Conservation (phyloP, 768 basidiomycete species). For the Agaricus sinodeliciosus region DNA sequence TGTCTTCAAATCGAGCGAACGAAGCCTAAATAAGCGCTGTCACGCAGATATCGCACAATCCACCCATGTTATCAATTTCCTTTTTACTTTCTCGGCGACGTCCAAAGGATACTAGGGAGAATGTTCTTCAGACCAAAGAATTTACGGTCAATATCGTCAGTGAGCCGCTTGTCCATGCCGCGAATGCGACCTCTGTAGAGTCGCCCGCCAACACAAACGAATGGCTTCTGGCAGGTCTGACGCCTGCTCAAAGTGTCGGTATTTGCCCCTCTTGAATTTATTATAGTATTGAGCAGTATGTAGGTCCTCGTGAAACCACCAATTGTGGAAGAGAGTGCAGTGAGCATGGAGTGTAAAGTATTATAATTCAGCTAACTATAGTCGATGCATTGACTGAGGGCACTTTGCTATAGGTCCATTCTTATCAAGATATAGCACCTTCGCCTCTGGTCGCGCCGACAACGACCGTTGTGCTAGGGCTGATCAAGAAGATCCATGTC, state of each 20-base stretch:
- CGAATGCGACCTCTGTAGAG: slow-evolving; percentile 50
- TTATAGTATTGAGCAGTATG: not conserved
- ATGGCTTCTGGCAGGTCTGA: slow-evolving; percentile 58
- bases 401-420: slow-evolving; percentile 34
- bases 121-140: slow-evolving; percentile 56
- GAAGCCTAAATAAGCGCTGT: not conserved
- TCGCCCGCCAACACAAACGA: slow-evolving; percentile 46
- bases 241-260: slow-evolving; percentile 45
- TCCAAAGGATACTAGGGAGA: slow-evolving; percentile 57
- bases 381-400: slow-evolving; percentile 4
- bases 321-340: slow-evolving; percentile 50
- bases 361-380: slow-evolving; percentile 11
- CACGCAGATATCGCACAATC: slow-evolving; percentile 54
- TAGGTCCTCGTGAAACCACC: slow-evolving; percentile 45
- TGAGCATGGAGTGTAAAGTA: slow-evolving; percentile 59
- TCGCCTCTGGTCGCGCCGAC: slow-evolving; percentile 29
- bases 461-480: slow-evolving; percentile 44
- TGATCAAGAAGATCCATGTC: slow-evolving; percentile 48
- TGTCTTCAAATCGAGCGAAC: not conserved
- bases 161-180: slow-evolving; percentile 53
- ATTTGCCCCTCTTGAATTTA: not conserved
- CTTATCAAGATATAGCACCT: slow-evolving; percentile 40
- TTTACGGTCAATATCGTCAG: slow-evolving; percentile 73
- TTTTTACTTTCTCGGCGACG: slow-evolving; percentile 38
- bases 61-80: slow-evolving; percentile 60